Conservation (phyloP, 345 rosid species). For the Reutealis trisperma region DNA sequence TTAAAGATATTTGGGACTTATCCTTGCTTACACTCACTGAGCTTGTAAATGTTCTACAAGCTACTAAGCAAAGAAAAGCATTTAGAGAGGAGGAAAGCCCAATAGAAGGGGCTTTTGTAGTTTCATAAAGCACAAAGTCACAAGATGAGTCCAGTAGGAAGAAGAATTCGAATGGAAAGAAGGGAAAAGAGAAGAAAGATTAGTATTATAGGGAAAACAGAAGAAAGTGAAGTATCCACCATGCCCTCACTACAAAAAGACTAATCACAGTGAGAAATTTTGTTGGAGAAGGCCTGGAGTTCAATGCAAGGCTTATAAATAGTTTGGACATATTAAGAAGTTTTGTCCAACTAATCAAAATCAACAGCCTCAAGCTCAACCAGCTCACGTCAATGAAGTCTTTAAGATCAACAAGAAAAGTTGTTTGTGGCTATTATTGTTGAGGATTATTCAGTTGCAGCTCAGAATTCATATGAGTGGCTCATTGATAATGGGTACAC, state of each 20-base stretch:
- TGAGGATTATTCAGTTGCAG: not conserved
- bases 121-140: too few species aligned
- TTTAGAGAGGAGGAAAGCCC: not conserved
- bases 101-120: not conserved
- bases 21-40: not conserved
- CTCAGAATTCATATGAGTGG: not conserved
- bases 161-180: too few species aligned
- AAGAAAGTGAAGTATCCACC: too few species aligned
- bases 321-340: too few species aligned
- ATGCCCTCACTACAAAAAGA: too few species aligned
- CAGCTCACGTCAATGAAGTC: not conserved
- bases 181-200: not conserved
- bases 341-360: not conserved
- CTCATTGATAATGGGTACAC: not conserved
- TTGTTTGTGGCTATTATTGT: not conserved
- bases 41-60: not conserved
- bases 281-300: too few species aligned
- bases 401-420: not conserved
- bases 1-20: not conserved
- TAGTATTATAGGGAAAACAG: not conserved
- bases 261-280: too few species aligned
- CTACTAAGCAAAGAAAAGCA: not conserved
- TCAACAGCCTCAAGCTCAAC: too few species aligned
- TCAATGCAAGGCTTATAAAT: too few species aligned
- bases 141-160: too few species aligned